Evolutionary conservation across 2,329 filamentous ascomycete species (phyloP).

Genomic region (Sclerotinia subarctica): DNA sequence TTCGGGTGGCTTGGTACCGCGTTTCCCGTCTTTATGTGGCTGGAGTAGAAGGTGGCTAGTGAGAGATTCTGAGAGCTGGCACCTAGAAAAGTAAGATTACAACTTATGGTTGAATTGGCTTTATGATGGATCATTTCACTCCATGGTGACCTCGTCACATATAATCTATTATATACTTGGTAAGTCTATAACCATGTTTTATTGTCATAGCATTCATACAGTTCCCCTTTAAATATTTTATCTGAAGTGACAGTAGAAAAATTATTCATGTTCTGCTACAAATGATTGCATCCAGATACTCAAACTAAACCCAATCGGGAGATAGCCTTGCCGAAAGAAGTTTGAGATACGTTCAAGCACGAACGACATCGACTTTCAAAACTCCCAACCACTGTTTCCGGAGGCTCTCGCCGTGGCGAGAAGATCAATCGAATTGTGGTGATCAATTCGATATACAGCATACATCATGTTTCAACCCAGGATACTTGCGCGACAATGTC

Average conservation of each 20-base stretch:
- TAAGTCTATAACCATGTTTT: background rate
- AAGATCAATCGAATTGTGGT: constrained; percentile 20
- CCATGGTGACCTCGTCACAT: no score
- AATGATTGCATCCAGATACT: background rate
- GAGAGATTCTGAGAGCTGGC: background rate
- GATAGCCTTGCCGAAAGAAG: constrained; percentile 12
- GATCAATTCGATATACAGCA: constrained; percentile 14
- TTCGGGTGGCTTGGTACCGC: background rate
- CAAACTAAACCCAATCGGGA: constrained; percentile 18
- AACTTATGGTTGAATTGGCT: background rate
- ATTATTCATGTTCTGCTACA: background rate
- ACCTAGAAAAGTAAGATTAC: background rate
- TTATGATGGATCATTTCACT: background rate
- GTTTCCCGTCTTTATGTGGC: background rate
- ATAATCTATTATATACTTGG: background rate
- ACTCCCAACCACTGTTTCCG: constrained; percentile 6
- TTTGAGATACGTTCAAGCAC: constrained; percentile 17
- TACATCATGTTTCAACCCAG: constrained; percentile 62
- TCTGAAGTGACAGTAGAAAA: background rate
- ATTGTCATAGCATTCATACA: background rate
- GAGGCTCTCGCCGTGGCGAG: constrained; percentile 21
- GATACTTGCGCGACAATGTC: constrained; percentile 49
- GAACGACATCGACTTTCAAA: constrained; percentile 17
- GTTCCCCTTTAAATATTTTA: background rate
- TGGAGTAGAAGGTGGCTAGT: background rate